A percentile compares a stretch with the other conserved stretches of the same genome.
phyloP scores from a whole-genome alignment of 805 yeast genomes.

The Candida cerambycidarum region DNA sequence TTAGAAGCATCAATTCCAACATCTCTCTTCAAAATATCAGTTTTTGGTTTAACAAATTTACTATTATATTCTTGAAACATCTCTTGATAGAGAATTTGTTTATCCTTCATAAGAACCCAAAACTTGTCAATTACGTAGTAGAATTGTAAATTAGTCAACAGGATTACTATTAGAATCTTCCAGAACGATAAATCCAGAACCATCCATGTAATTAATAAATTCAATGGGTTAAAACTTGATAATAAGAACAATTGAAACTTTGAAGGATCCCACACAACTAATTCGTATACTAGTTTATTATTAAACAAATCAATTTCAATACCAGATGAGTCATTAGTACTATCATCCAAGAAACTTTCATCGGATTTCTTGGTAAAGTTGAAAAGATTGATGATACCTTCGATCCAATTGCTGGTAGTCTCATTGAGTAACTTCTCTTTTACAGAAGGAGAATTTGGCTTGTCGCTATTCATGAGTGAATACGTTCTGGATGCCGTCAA shows the following conservation, averaged over 20 bases:
- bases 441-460: conserved; percentile 26
- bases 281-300: conserved; percentile 48
- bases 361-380: conserved; percentile 11
- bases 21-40: conserved; percentile 53
- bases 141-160: conserved; percentile 27
- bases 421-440: conserved; percentile 14
- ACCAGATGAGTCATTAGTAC: conserved; percentile 16
- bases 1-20: conserved; percentile 59
- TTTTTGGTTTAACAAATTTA: conserved; percentile 61
- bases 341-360: conserved; percentile 22
- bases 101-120: conserved; percentile 52
- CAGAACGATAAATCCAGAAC: conserved; percentile 24
- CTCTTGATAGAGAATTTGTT: conserved; percentile 58
- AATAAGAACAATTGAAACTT: conserved; percentile 52
- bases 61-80: conserved; percentile 60
- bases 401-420: background rate
- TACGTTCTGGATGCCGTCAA: conserved; percentile 25
- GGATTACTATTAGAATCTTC: conserved; percentile 26
- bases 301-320: conserved; percentile 17
- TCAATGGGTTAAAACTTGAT: conserved; percentile 60
- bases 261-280: conserved; percentile 69
- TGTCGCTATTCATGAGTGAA: conserved; percentile 30
- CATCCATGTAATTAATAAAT: conserved; percentile 43
- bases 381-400: background rate
- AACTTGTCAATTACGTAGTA: conserved; percentile 47